These are phyloP conservation scores for Penicillium psychrofluorescens DNA, from an alignment of 495 filamentous ascomycete species.

Conservation along the genomic window DNA sequence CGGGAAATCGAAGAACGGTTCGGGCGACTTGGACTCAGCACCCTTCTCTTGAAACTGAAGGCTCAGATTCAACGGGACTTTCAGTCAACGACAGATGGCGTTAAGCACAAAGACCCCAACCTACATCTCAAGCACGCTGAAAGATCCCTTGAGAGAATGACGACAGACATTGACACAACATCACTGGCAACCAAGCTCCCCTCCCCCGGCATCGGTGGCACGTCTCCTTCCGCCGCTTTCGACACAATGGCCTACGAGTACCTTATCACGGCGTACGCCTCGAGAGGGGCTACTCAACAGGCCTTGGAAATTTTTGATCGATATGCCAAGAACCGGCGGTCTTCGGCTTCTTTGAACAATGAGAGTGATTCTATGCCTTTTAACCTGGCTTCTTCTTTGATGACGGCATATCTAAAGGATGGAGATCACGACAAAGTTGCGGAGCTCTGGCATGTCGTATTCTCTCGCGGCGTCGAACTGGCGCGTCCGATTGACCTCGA, in stretches of 20 bases:
- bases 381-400: conserved; percentile 54
- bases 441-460: conserved; percentile 56
- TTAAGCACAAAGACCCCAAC: background rate
- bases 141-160: conserved; percentile 21
- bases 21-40: conserved; percentile 29
- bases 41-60: conserved; percentile 41
- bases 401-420: conserved; percentile 52
- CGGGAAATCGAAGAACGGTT: conserved; percentile 45
- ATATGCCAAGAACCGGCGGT: conserved; percentile 30
- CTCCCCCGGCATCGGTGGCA: conserved; percentile 4
- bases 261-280: conserved; percentile 56
- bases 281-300: conserved; percentile 43
- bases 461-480: conserved; percentile 42
- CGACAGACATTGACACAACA: conserved; percentile 3
- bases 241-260: conserved; percentile 46
- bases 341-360: conserved; percentile 15
- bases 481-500: conserved; percentile 19
- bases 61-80: conserved; percentile 27
- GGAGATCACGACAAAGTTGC: conserved; percentile 51
- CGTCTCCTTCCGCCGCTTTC: conserved; percentile 25
- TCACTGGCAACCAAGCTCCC: conserved; percentile 19
- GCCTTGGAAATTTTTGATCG: conserved; percentile 51
- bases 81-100: conserved; percentile 3
- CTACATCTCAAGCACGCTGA: conserved; percentile 27
- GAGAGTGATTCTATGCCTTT: conserved; percentile 37